Percentiles rank a stretch among this genome's conserved stretches.
Conservation (phyloP, 805 yeast species). For the Hanseniaspora taiwanica region DNA sequence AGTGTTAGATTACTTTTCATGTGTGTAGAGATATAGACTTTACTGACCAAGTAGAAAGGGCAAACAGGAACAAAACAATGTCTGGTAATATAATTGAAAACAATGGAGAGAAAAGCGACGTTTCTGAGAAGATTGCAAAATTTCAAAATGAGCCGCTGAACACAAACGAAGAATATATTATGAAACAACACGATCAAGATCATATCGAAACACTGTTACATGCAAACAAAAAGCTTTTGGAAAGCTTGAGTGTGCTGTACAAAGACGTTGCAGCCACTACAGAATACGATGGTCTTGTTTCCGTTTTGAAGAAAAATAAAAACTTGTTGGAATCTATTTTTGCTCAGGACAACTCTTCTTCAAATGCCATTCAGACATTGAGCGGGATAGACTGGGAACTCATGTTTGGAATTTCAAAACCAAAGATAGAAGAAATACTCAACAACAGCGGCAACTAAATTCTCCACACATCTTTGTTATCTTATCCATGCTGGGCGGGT, state of each 20-base stretch:
- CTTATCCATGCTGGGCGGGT: not conserved
- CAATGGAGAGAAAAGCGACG: not conserved
- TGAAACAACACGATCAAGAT: constrained; percentile 12
- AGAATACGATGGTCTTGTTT: constrained; percentile 20
- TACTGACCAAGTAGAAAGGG: no score
- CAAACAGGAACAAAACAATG: no score
- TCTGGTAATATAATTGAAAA: no score
- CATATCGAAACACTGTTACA: constrained; percentile 12
- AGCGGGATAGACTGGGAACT: constrained; percentile 16
- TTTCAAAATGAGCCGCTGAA: not conserved
- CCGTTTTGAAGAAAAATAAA: constrained; percentile 15
- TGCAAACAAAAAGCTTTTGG: constrained; percentile 12
- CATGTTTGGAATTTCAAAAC: constrained; percentile 17
- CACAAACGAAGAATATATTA: constrained; percentile 14
- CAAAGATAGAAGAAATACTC: constrained; percentile 11
- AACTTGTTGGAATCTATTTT: constrained; percentile 18
- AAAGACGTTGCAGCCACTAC: constrained; percentile 17
- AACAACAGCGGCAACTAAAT: no score
- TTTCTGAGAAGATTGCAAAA: not conserved
- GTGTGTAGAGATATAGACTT: no score
- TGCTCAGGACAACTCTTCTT: constrained; percentile 12
- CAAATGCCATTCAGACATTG: constrained; percentile 5
- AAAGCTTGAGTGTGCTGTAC: constrained; percentile 16
- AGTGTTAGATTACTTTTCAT: no score
- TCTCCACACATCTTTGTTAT: not conserved